A percentile compares a stretch with the other conserved stretches of the same genome.
Conservation (phyloP, 1,139 yeast species). For the Lodderomyces elongisporus region DNA sequence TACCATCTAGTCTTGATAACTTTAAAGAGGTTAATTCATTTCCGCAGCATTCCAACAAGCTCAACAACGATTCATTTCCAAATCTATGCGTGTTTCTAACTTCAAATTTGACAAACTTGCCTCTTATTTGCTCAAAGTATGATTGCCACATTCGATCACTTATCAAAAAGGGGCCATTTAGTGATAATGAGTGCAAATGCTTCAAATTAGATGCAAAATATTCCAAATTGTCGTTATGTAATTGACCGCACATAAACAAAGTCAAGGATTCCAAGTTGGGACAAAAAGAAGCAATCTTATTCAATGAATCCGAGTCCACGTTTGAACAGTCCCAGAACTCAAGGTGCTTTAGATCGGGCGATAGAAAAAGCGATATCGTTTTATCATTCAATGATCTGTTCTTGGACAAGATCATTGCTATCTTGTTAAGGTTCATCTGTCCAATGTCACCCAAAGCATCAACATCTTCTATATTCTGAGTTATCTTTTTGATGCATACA, state of each 20-base stretch:
- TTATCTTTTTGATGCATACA: slow-evolving; percentile 65
- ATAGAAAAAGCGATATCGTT: slow-evolving; percentile 69
- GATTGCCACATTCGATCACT: slow-evolving; percentile 71
- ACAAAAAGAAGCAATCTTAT: slow-evolving; percentile 71
- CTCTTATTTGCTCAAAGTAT: slow-evolving; percentile 50
- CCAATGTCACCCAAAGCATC: slow-evolving; percentile 82
- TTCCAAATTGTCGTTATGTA: slow-evolving; percentile 69
- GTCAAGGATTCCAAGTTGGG: slow-evolving; percentile 66
- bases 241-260: slow-evolving; percentile 88
- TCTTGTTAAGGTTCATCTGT: slow-evolving; percentile 53
- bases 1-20: slow-evolving; percentile 68
- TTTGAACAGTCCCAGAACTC: slow-evolving; percentile 93
- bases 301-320: slow-evolving; percentile 59
- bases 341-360: slow-evolving; percentile 49
- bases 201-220: slow-evolving; percentile 59
- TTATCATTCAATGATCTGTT: slow-evolving; percentile 72
- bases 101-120: slow-evolving; percentile 41
- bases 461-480: slow-evolving; percentile 69
- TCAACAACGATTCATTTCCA: slow-evolving; percentile 57
- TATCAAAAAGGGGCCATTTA: slow-evolving; percentile 87
- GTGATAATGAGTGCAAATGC: slow-evolving; percentile 45
- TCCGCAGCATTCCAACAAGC: slow-evolving; percentile 63
- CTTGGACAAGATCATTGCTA: slow-evolving; percentile 70
- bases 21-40: slow-evolving; percentile 41
- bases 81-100: slow-evolving; percentile 82